Evolutionary conservation across 108 stramenopile species (phyloP).

Genomic region (Ochromonas danica): DNA sequence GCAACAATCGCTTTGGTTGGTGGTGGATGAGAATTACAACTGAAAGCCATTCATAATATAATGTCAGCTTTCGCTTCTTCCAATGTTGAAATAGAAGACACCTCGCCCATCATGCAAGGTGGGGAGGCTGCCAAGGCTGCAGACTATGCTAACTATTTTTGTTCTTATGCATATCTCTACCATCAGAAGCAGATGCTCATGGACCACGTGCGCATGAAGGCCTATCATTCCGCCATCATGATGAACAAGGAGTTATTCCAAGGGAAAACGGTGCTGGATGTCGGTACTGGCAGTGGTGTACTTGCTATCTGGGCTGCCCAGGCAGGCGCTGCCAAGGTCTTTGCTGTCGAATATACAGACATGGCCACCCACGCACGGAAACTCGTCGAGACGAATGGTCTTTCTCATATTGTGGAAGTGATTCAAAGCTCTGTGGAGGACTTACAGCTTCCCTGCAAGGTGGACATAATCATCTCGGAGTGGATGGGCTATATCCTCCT

Average conservation of each 20-base stretch:
- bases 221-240: conserved; percentile 91
- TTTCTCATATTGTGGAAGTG: conserved; percentile 88
- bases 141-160: conserved; percentile 92
- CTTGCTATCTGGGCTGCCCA: conserved; percentile 93
- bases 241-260: conserved; percentile 83
- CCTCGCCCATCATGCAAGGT: conserved; percentile 36
- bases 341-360: conserved; percentile 86
- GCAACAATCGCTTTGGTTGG: neutral
- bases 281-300: conserved; percentile 95
- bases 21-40: neutral
- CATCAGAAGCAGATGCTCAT: conserved; percentile 99
- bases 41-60: neutral
- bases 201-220: conserved; percentile 95
- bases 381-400: conserved; percentile 83
- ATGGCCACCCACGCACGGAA: conserved; percentile 89
- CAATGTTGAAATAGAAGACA: neutral
- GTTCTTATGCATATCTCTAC: conserved; percentile 89
- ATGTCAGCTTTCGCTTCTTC: neutral
- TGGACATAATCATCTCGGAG: conserved; percentile 94
- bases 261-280: conserved; percentile 97
- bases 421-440: conserved; percentile 70
- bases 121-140: conserved; percentile 53
- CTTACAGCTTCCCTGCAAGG: conserved; percentile 61
- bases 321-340: conserved; percentile 87
- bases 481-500: conserved; percentile 99